These are phyloP conservation scores for Malus orientalis DNA, from an alignment of 306 rosid species.

Conservation along the genomic window DNA sequence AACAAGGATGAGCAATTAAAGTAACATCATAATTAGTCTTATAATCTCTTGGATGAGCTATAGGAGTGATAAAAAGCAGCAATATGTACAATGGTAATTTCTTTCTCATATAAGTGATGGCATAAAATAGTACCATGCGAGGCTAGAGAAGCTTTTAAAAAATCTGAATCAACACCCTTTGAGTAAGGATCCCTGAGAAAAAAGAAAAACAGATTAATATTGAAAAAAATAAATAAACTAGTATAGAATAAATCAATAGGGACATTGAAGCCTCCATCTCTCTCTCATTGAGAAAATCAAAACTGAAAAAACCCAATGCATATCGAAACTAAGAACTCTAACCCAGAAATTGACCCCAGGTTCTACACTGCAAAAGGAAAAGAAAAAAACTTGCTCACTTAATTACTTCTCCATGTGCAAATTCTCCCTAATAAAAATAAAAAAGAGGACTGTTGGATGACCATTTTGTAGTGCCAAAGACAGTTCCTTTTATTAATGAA, in stretches of 20 bases:
- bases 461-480: too few relatives aligned
- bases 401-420: neutral
- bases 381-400: neutral
- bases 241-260: neutral
- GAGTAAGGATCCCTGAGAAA: conserved; percentile 81
- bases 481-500: too few relatives aligned
- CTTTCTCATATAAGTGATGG: neutral
- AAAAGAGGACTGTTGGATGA: too few relatives aligned
- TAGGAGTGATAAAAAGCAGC: neutral
- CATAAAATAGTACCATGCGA: conserved; percentile 42
- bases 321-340: neutral
- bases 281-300: neutral
- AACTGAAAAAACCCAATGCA: neutral
- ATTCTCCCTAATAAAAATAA: too few relatives aligned
- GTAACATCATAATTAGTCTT: too few relatives aligned
- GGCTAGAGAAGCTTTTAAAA: conserved; percentile 68
- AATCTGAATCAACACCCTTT: conserved; percentile 52
- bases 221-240: neutral
- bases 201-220: neutral
- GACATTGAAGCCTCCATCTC: neutral
- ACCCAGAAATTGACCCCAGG: neutral
- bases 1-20: neutral
- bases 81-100: neutral
- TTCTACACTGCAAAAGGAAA: too few relatives aligned
- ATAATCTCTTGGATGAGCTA: neutral